These are phyloP conservation scores for Phytophthora cajani DNA, from an alignment of 352 stramenopile species.

Conservation along the genomic window DNA sequence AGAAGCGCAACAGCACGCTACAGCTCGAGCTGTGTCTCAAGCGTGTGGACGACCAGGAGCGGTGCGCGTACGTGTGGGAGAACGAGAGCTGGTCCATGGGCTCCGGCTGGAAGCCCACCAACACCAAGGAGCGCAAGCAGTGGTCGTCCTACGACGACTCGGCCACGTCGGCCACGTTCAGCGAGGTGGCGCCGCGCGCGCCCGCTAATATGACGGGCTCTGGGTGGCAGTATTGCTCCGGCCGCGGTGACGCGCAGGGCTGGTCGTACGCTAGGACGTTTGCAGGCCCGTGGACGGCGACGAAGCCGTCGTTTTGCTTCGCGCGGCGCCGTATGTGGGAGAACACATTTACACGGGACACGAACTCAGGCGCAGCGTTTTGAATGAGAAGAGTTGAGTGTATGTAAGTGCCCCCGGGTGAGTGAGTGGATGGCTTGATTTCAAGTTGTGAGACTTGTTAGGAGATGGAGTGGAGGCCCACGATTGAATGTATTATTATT, in stretches of 20 bases:
- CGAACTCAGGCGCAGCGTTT: constrained; percentile 25
- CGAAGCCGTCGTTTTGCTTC: constrained; percentile 59
- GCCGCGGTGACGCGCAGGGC: constrained; percentile 57
- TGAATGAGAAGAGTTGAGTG: constrained; percentile 16
- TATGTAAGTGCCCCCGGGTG: constrained; percentile 5
- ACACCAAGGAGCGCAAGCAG: constrained; percentile 53
- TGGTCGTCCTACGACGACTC: constrained; percentile 64
- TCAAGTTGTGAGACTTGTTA: neutral
- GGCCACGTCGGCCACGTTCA: constrained; percentile 53
- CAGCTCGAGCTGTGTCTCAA: constrained; percentile 63
- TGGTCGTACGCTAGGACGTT: constrained; percentile 79
- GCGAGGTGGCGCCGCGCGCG: constrained; percentile 46
- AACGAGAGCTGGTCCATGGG: constrained; percentile 66
- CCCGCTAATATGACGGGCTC: constrained; percentile 45
- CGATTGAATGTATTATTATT: constrained; percentile 28
- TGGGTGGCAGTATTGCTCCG: constrained; percentile 62
- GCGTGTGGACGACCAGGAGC: constrained; percentile 42
- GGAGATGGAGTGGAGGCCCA: neutral
- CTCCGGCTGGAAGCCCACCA: constrained; percentile 54
- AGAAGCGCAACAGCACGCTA: constrained; percentile 59
- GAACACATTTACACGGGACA: constrained; percentile 55
- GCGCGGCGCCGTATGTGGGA: constrained; percentile 77
- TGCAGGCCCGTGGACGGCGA: constrained; percentile 59
- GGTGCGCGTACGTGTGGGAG: constrained; percentile 63
- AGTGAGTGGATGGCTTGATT: neutral